phyloP scores from a whole-genome alignment of 164 flowering plant species.

The Sextonia rubra region DNA sequence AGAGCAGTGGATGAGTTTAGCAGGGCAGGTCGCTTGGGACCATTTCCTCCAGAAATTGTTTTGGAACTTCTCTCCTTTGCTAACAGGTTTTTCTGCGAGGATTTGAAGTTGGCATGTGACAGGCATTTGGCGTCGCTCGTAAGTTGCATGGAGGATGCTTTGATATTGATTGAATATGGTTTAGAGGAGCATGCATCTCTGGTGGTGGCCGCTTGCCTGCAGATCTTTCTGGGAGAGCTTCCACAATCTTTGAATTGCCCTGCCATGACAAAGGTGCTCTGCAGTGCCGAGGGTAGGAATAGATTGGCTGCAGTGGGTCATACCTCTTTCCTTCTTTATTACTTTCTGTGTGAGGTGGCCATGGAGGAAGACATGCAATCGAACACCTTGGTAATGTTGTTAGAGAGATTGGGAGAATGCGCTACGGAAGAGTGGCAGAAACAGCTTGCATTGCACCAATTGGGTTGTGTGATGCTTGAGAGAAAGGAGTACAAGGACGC shows the following conservation, averaged over 20 bases:
- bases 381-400: slow-evolving; percentile 45
- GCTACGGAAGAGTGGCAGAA: slow-evolving; percentile 63
- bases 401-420: slow-evolving; percentile 66
- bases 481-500: slow-evolving; percentile 66
- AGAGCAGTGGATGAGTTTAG: slow-evolving; percentile 61
- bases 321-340: slow-evolving; percentile 63
- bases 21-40: slow-evolving; percentile 39
- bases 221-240: slow-evolving; percentile 63
- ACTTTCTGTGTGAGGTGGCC: slow-evolving; percentile 67
- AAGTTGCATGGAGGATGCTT: slow-evolving; percentile 44
- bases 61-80: slow-evolving; percentile 71
- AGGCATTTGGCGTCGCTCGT: slow-evolving; percentile 52
- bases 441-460: slow-evolving; percentile 56
- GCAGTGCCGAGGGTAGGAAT: slow-evolving; percentile 45
- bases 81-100: slow-evolving; percentile 73
- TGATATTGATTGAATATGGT: slow-evolving; percentile 62
- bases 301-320: slow-evolving; percentile 50
- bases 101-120: slow-evolving; percentile 69
- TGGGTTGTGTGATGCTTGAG: slow-evolving; percentile 74
- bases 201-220: slow-evolving; percentile 74
- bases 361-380: slow-evolving; percentile 64
- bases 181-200: slow-evolving; percentile 64
- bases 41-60: slow-evolving; percentile 39
- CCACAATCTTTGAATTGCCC: slow-evolving; percentile 48
- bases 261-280: slow-evolving; percentile 42